Evolutionary conservation across 208 protist genomes (phyloP).

Genomic region (Angomonas deanei): DNA sequence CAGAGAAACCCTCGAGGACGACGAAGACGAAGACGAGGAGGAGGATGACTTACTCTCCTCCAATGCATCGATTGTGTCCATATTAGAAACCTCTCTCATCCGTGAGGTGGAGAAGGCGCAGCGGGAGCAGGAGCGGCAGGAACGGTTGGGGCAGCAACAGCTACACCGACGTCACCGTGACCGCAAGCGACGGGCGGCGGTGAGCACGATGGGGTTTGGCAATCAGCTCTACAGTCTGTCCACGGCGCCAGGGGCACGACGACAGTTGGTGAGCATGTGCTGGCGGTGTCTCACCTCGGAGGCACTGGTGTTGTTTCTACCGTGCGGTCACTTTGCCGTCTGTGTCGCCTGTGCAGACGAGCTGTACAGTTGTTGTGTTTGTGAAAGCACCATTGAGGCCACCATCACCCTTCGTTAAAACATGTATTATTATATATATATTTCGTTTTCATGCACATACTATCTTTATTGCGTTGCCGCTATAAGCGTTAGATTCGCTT

Average conservation of each 20-base stretch:
- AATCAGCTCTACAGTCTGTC: slow-evolving; percentile 40
- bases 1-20: neutral
- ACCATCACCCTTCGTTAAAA: slow-evolving; percentile 25
- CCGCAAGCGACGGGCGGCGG: slow-evolving; percentile 14
- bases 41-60: neutral
- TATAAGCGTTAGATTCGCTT: neutral
- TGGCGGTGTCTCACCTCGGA: slow-evolving; percentile 63
- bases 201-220: slow-evolving; percentile 36
- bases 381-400: slow-evolving; percentile 33
- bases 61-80: neutral
- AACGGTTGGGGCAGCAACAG: slow-evolving; percentile 2
- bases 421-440: neutral
- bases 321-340: slow-evolving; percentile 65
- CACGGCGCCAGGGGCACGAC: slow-evolving; percentile 30
- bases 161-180: slow-evolving; percentile 14
- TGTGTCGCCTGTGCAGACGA: slow-evolving; percentile 40
- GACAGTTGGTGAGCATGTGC: slow-evolving; percentile 65
- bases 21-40: slow-evolving; percentile 2
- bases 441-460: neutral
- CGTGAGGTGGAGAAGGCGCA: neutral
- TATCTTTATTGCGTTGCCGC: neutral
- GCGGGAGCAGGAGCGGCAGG: neutral
- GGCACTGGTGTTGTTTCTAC: slow-evolving; percentile 51
- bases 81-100: neutral
- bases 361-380: slow-evolving; percentile 52